Base-by-base conservation (phyloP, 208 protist species). In the Trypanosoma conorhini region DNA sequence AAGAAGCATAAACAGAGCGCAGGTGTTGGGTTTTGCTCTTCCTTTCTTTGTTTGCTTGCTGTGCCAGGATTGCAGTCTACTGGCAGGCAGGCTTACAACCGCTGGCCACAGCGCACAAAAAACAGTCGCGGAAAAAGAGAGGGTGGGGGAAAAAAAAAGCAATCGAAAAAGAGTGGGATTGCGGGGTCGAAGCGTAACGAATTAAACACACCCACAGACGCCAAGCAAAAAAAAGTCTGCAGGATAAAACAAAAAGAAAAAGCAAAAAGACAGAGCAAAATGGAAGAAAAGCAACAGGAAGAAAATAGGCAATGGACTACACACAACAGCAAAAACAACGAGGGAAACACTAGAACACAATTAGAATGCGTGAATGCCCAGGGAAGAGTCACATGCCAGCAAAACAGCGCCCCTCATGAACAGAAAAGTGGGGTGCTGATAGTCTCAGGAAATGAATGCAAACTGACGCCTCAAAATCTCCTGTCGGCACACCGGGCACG, bases 401-500 rank as follows among this genome's bases (percentile, higher is more conserved):
- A 52, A 62, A 72, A 72, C 66, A 46, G 12, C 1, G n/a, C 24
- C 4, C 5, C 30, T 28, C 46, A 67, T 31, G 1, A 57, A 42
- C 48, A 57, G 9, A 21, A 57, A 46, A 19, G 2, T 44, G 26
- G 21, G 21, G 28, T 15, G 9, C 35, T 30, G 15, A 67, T 1
- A 58, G 58, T 17, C 1, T 74, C 68, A 92, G 13, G 81, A 67
- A 51, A 84, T 77, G 46, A 84, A 94, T 9, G 80, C 54, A 65
- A 86, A 91, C 55, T 88, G 79, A 51, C 78, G 84, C n/a, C 66
- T 80, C 55, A 79, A 58, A 22, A 91, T 65, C 0, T 48, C 48
- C 30, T 35, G 28, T 5, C 88, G 65, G 59, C 88, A 94, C 0
- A 83, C 61, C 3, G 88, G 88, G 57, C 88, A 94, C 0, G 19